Conservation (phyloP, 2,329 filamentous ascomycete species). For the Epichloe sylvatica region DNA sequence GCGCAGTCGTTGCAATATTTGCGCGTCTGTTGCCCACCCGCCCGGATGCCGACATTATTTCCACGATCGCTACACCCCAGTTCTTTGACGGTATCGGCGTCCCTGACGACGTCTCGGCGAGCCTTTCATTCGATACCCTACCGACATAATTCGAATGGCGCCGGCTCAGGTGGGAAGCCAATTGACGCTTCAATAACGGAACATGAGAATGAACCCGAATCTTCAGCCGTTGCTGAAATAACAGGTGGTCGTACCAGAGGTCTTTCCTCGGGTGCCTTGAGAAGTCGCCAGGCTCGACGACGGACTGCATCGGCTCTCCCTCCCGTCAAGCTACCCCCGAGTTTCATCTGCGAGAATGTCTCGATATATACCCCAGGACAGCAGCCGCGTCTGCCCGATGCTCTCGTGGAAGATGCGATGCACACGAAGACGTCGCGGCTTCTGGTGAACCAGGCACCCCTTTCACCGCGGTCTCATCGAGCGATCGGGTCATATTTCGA, state of each 20-base stretch:
- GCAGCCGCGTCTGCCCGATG: slow-evolving; percentile 17
- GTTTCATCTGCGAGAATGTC: slow-evolving; percentile 42
- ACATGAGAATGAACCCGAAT: slow-evolving; percentile 16
- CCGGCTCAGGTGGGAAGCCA: slow-evolving; percentile 15
- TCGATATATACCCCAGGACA: slow-evolving; percentile 12
- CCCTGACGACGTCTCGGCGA: slow-evolving; percentile 9
- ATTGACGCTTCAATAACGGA: slow-evolving; percentile 13
- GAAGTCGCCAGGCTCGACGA: slow-evolving; percentile 19
- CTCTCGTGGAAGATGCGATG: slow-evolving; percentile 19
- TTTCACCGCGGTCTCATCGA: slow-evolving; percentile 13
- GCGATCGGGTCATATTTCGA: slow-evolving; percentile 20
- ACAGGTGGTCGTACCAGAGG: slow-evolving; percentile 15
- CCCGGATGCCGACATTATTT: slow-evolving; percentile 19
- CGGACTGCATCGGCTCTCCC: slow-evolving; percentile 29
- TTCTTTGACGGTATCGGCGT: slow-evolving; percentile 12
- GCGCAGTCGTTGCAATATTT: neutral
- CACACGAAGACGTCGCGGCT: slow-evolving; percentile 19
- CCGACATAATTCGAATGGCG: slow-evolving; percentile 8
- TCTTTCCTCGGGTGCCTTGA: slow-evolving; percentile 13
- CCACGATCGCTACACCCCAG: slow-evolving; percentile 16
- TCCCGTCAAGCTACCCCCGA: slow-evolving; percentile 40
- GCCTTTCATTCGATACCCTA: slow-evolving; percentile 12
- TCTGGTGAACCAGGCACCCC: slow-evolving; percentile 12
- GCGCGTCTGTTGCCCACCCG: slow-evolving; percentile 9
- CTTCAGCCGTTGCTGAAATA: slow-evolving; percentile 15